Percentiles rank a stretch among this genome's conserved stretches.
Conservation (phyloP, 164 flowering plant species). For the Macadamia integrifolia region DNA sequence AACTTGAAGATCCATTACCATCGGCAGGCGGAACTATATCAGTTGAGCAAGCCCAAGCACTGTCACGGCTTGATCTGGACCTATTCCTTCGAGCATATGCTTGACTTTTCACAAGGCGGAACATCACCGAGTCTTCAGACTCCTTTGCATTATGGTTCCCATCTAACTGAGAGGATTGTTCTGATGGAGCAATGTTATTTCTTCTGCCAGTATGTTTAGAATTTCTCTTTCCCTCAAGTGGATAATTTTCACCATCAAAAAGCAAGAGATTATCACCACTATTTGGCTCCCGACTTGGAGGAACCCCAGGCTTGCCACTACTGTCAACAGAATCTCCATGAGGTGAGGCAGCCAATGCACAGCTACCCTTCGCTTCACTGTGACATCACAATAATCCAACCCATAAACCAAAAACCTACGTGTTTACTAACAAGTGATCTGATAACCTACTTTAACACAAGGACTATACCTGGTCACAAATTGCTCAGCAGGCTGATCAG, state of each 20-base stretch:
- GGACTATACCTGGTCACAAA: conserved; percentile 53
- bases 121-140: conserved; percentile 63
- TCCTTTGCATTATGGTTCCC: conserved; percentile 54
- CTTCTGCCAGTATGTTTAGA: conserved; percentile 33
- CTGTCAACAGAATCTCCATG: conserved; percentile 94
- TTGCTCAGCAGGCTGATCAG: conserved; percentile 70
- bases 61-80: conserved; percentile 65
- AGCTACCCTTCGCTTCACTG: conserved; percentile 96
- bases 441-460: conserved; percentile 4
- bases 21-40: conserved; percentile 41
- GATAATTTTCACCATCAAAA: conserved; percentile 71
- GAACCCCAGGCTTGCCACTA: conserved; percentile 67
- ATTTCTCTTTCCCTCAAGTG: conserved; percentile 41
- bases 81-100: conserved; percentile 84
- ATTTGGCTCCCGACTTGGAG: conserved; percentile 60
- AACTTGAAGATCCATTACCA: conserved; percentile 38
- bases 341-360: conserved; percentile 74
- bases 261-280: conserved; percentile 84
- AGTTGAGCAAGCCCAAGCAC: conserved; percentile 43
- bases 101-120: conserved; percentile 43
- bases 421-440: not conserved
- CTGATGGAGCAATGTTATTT: conserved; percentile 42
- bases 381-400: conserved; percentile 11
- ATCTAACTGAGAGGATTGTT: conserved; percentile 51
- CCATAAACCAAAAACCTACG: conserved; percentile 3